Base-by-base conservation (phyloP, 2,329 filamentous ascomycete species). In the Cylindrodendrum hubeiense region DNA sequence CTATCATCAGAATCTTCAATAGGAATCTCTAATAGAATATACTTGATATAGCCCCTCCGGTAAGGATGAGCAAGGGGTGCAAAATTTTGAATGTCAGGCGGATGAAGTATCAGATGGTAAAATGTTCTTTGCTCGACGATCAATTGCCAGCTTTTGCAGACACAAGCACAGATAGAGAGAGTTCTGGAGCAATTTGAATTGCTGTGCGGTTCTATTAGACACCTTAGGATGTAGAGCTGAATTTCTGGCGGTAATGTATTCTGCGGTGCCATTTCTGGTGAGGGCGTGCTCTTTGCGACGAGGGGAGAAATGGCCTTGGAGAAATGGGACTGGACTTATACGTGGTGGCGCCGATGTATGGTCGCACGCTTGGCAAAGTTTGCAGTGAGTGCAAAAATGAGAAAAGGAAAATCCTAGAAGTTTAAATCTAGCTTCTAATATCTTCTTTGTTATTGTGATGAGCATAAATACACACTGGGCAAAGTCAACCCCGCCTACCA, bases 21-120 rank as follows among this genome's bases (percentile, higher is more conserved):
- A 8, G 10, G n/a, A 28, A 62, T 59, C 44, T 67, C 49, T 6
- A 68, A 28, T n/a, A 68, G 17, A 10, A 68, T 44, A 19, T 67
- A 60, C 3, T 43, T 52, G 21, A 67, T 52, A 46, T 50, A 24
- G 6, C 17, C 8, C 22, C 44, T 59, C 10, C 67, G 60, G 2
- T n/a, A 2, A 5, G 39, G 55, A 13, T 15, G 17, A 34, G 28
- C 15, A 30, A 51, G 12, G 6, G 21, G 26, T 49, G 30, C 17
- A 17, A 66, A 63, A 24, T 19, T n/a, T 15, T 37, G 26, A 26
- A 66, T 63, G 17, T 58, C 33, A 4, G 21, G 7, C 47, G 55
- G 60, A 12, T 55, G 60, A 7, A 61, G 44, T n/a, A 10, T 46
- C 19, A 67, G 8, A 26, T 24, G 60, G 17, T 6, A 43, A 39